A percentile compares a stretch with the other conserved stretches of the same genome.
phyloP scores from a whole-genome alignment of 129 eudicot genomes.

The Flaveria ramosissima region DNA sequence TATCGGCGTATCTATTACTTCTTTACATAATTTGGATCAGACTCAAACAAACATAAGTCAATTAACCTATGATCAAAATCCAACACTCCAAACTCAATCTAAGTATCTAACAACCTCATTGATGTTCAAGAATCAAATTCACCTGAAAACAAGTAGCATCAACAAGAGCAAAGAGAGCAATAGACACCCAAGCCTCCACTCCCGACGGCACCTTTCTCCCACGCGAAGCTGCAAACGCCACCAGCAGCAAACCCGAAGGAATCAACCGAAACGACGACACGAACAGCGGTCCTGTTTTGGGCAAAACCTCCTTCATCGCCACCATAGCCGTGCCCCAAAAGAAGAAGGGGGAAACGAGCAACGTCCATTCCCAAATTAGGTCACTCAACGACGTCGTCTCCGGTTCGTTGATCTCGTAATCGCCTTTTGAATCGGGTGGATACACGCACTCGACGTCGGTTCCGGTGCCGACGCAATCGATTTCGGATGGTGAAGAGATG shows the following conservation, averaged over 20 bases:
- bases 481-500: slow-evolving; percentile 32
- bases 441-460: slow-evolving; percentile 64
- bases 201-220: slow-evolving; percentile 77
- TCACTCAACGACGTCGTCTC: slow-evolving; percentile 31
- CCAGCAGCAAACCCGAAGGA: slow-evolving; percentile 78
- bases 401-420: slow-evolving; percentile 15
- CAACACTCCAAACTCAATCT: not conserved
- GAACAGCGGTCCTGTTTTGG: slow-evolving; percentile 82
- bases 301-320: slow-evolving; percentile 97
- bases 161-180: slow-evolving; percentile 70
- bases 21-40: not conserved
- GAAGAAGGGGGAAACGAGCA: slow-evolving; percentile 91
- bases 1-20: not conserved
- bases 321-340: slow-evolving; percentile 99
- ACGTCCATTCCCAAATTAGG: slow-evolving; percentile 60
- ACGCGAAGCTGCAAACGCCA: slow-evolving; percentile 67
- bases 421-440: slow-evolving; percentile 26
- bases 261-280: slow-evolving; percentile 78
- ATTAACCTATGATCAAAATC: not conserved
- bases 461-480: slow-evolving; percentile 84
- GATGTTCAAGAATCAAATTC: not conserved
- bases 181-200: slow-evolving; percentile 78
- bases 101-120: not conserved
- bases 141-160: slow-evolving; percentile 99
- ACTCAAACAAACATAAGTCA: not conserved